Evolutionary conservation across 768 basidiomycete species (phyloP), one percentile per base, ranked within the genome.

Genomic region (Mrakia hoshinonis): DNA sequence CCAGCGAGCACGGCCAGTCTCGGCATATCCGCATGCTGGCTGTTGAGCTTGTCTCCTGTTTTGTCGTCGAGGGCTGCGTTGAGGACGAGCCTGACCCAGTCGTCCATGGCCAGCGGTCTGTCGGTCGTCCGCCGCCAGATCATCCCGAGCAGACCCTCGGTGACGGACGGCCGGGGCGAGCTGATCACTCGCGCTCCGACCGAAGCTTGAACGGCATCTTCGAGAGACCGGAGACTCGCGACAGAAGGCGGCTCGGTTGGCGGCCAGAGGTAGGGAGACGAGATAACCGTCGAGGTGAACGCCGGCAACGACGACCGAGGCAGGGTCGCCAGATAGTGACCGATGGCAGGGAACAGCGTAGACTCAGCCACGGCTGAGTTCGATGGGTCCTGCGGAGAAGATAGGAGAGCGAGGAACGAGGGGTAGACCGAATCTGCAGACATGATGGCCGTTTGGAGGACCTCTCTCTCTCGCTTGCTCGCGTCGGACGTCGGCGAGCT

Each of bases 321-420:
- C 11, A 61, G 58, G 34, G 58, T 22, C 1, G 36, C 34, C 31
- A 61, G 58, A 31, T 36, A 61, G 68, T 55, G 67, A 34, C 62
- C 67, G 67, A 20, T 65, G 51, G 48, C 46, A 38, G 51, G 66
- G 63, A 49, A 65, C 38, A 46, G 43, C n/a, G 63, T 47, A 10
- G 46, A 46, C 6, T n/a, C 18, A 11, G 46, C n/a, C 22, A 65
- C 63, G 12, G 7, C 24, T 6, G 63, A 87, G 15, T 51, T 38
- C 4, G 26, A 34, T 11, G 47, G 18, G 6, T 48, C 36, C 2
- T n/a, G 36, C 46, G 67, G 65, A 74, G 67, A 61, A 15, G 58
- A 34, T 6, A 61, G 34, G 7, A 61, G 58, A n/a, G 58, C 11
- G 4, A 61, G 13, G 58, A 61, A 61, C 3, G 58, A 36, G 4